These are phyloP conservation scores for Trifolium dubium DNA, from an alignment of 306 rosid species.

Conservation along the genomic window DNA sequence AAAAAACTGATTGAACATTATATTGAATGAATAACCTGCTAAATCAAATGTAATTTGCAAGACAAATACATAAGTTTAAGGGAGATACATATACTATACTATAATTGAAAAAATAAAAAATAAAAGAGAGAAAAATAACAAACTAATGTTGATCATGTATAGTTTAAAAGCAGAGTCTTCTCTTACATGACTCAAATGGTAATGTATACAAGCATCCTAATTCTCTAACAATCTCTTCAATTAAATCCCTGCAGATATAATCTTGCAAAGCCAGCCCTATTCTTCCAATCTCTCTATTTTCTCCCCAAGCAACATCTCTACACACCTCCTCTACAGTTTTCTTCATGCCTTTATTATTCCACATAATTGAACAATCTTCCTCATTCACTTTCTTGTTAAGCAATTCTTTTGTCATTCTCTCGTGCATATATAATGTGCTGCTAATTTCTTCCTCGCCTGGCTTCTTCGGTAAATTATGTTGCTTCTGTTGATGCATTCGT, in stretches of 20 bases:
- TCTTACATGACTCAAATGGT: constrained; percentile 72
- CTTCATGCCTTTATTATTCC: constrained; percentile 60
- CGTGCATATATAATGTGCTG: constrained; percentile 44
- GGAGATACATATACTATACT: not conserved
- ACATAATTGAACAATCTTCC: constrained; percentile 35
- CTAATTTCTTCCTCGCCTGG: constrained; percentile 60
- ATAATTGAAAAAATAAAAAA: not conserved
- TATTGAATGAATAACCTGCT: not conserved
- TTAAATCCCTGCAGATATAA: constrained; percentile 71
- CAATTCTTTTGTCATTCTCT: constrained; percentile 45
- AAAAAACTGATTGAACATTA: not conserved
- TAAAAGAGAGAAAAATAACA: not conserved
- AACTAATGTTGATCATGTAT: constrained; percentile 1
- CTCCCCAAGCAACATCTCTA: constrained; percentile 77
- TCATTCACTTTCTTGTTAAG: constrained; percentile 38
- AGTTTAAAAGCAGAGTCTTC: constrained; percentile 73
- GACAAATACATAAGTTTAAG: constrained; percentile 10
- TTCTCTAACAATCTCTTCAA: constrained; percentile 68
- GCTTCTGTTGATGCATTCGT: constrained; percentile 48
- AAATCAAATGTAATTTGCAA: constrained; percentile 14
- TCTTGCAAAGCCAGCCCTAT: constrained; percentile 85
- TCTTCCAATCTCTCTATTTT: constrained; percentile 72
- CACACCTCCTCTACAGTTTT: constrained; percentile 73
- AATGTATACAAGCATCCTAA: constrained; percentile 52
- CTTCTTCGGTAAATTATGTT: constrained; percentile 50